Base-by-base conservation (phyloP, 2,329 filamentous ascomycete genomes). In the Diaporthe caulivora region DNA sequence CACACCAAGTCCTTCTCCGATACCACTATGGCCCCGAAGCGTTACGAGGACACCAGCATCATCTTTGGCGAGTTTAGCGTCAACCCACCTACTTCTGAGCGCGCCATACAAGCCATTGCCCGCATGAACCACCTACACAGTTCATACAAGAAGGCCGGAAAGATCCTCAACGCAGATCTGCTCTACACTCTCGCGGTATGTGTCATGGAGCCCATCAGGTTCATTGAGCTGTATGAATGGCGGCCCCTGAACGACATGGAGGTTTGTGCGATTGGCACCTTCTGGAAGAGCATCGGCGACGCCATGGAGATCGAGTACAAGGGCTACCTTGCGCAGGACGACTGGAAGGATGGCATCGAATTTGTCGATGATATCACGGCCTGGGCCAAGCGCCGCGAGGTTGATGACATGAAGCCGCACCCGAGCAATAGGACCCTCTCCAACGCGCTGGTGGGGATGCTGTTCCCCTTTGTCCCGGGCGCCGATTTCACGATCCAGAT, bases 251-350 rank as follows among this genome's bases (percentile, higher is more conserved):
- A 87, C 21, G 89, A 92, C 0, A 85, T 95, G 81, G 94, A 95
- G 81, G 80, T 85, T 13, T 93, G 92, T 75, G 93, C 92, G 0
- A 81, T 92, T 40, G 91, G 89, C 21, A 91, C 89, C 0, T 90
- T 93, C 78, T 95, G 92, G 93, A 93, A 93, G 81, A 86, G 86
- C 69, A 82, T 94, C 21, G 93, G 93, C 18, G 91, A 94, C 77
- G 89, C 89, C 69, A 92, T 95, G 89, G 87, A 86, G 0, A 93
- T 95, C 75, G 80, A 85, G 62, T 90, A 89, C 76, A 79, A 80
- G 31, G 81, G 81, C 1, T 78, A 81, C 18, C 82, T 87, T 2
- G 75, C 76, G 8, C 80, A 78, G 42, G 76, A 81, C 13, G 65
- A 78, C 18, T 90, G 87, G 87, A 77, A 74, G 2, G 85, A 89